Conservation (phyloP, 352 stramenopile species). For the Phytophthora europaea region DNA sequence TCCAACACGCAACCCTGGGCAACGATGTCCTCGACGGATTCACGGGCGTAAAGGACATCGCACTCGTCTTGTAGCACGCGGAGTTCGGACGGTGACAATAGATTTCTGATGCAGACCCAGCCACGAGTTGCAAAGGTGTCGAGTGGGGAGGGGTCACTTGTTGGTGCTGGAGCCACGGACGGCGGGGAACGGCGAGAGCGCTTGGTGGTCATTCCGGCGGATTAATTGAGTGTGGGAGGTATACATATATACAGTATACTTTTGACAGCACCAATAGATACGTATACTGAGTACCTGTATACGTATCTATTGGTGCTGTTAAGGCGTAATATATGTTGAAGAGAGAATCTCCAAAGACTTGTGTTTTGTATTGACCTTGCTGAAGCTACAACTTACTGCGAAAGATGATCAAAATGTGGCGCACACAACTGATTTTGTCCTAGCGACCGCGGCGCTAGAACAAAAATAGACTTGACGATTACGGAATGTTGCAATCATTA, state of each 20-base stretch:
- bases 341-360: not conserved
- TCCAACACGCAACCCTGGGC: constrained; percentile 69
- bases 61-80: constrained; percentile 51
- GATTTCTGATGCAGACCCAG: constrained; percentile 35
- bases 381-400: too few relatives aligned
- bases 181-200: constrained; percentile 1
- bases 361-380: not conserved
- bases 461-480: too few relatives aligned
- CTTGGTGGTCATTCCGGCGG: constrained; percentile 15
- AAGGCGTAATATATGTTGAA: not conserved
- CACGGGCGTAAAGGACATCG: constrained; percentile 18
- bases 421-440: too few relatives aligned
- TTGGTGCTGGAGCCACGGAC: not conserved
- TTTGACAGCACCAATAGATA: too few relatives aligned
- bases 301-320: not conserved
- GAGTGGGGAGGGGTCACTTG: not conserved
- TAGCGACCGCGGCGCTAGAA: too few relatives aligned
- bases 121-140: constrained; percentile 28
- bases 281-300: not conserved
- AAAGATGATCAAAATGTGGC: too few relatives aligned
- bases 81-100: constrained; percentile 55
- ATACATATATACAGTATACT: too few relatives aligned
- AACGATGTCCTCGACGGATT: constrained; percentile 27
- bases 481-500: too few relatives aligned
- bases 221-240: not conserved